Evolutionary conservation across 352 stramenopile genomes (phyloP).

Genomic region (Globisporangium iwayamae): DNA sequence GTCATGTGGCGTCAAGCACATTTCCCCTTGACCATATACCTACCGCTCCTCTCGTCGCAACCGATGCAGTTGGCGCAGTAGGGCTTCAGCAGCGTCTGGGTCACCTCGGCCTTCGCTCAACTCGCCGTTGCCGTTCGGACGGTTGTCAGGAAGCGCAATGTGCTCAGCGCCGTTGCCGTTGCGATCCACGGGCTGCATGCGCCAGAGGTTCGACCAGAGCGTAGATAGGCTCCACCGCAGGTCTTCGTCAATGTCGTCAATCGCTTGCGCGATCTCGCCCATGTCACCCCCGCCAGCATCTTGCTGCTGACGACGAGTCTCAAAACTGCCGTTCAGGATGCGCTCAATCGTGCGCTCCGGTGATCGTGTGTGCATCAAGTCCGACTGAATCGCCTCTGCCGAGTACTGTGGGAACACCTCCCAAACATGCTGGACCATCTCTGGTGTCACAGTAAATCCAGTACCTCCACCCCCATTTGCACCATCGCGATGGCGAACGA

Average conservation of each 20-base stretch:
- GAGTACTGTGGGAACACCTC: slow-evolving; percentile 76
- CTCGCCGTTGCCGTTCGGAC: background rate
- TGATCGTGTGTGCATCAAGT: slow-evolving; percentile 54
- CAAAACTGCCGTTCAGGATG: slow-evolving; percentile 53
- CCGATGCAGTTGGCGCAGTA: slow-evolving; percentile 18
- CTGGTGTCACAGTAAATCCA: slow-evolving; percentile 53
- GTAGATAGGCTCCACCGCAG: slow-evolving; percentile 38
- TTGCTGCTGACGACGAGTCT: slow-evolving; percentile 31
- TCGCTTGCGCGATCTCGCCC: slow-evolving; percentile 28
- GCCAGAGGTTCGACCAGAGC: slow-evolving; percentile 29
- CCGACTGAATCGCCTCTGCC: slow-evolving; percentile 44
- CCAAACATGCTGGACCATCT: slow-evolving; percentile 73
- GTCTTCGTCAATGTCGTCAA: slow-evolving; percentile 37
- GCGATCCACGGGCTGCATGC: background rate
- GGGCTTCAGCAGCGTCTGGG: slow-evolving; percentile 14
- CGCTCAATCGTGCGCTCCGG: slow-evolving; percentile 70
- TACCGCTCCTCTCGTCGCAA: slow-evolving; percentile 15
- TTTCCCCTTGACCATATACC: background rate
- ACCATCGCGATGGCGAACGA: slow-evolving; percentile 46
- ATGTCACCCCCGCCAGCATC: slow-evolving; percentile 15
- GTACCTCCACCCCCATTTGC: slow-evolving; percentile 13
- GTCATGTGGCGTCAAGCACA: background rate
- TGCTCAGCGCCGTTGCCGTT: slow-evolving; percentile 6
- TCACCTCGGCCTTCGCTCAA: background rate
- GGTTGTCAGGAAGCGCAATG: slow-evolving; percentile 8